Evolutionary conservation across 1,284 basidiomycete genomes (phyloP).

Genomic region (Grifola frondosa): DNA sequence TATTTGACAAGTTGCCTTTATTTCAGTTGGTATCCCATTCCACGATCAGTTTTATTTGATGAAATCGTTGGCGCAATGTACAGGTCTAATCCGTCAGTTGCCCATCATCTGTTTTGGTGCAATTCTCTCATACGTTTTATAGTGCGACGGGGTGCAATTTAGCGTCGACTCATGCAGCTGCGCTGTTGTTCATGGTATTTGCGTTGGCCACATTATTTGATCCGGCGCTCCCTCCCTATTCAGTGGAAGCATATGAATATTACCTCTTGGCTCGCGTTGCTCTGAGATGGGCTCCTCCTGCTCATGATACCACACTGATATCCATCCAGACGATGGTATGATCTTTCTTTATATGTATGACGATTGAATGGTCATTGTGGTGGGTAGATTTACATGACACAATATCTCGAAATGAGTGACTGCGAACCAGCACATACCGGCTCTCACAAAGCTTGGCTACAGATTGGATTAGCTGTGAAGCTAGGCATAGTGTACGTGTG

Average conservation of each 20-base stretch:
- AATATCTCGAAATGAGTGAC: conserved; percentile 60
- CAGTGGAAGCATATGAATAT: conserved; percentile 55
- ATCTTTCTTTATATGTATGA: neutral
- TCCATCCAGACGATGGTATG: conserved; percentile 54
- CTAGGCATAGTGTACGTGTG: conserved; percentile 54
- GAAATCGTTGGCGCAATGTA: conserved; percentile 49
- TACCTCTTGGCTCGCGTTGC: conserved; percentile 53
- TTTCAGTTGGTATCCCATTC: conserved; percentile 27
- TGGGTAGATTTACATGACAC: conserved; percentile 54
- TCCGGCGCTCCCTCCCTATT: conserved; percentile 39
- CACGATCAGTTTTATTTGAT: conserved; percentile 43
- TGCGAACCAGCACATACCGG: conserved; percentile 41
- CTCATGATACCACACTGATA: conserved; percentile 47
- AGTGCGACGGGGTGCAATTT: conserved; percentile 11
- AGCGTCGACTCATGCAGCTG: conserved; percentile 41
- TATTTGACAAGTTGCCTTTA: neutral
- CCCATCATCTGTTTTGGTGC: no score
- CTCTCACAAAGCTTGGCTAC: conserved; percentile 51
- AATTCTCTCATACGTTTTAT: neutral
- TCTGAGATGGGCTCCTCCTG: conserved; percentile 46
- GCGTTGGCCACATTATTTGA: conserved; percentile 47
- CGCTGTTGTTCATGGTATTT: conserved; percentile 54
- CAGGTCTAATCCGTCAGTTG: conserved; percentile 38
- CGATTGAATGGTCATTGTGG: conserved; percentile 1
- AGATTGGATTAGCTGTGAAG: conserved; percentile 56